Conservation (phyloP, 202 grass and related monocot species). For the Eragrostis tef region DNA sequence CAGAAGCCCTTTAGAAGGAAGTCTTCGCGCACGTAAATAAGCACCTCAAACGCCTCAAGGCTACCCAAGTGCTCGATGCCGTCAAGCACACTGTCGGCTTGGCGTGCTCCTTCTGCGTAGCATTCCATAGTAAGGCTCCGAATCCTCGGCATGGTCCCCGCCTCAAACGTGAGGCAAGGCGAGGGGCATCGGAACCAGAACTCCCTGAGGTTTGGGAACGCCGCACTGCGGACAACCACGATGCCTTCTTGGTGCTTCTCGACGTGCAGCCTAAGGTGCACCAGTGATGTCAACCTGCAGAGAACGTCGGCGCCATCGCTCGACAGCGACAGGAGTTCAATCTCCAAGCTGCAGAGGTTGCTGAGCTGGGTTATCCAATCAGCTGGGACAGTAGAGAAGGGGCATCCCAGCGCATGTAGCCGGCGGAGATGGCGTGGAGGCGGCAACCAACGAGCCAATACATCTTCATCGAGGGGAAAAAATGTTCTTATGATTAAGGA, state of each 20-base stretch:
- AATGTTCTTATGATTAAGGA: not conserved
- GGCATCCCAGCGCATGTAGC: not conserved
- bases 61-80: constrained; percentile 19
- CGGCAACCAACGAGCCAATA: constrained; percentile 13
- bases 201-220: constrained; percentile 28
- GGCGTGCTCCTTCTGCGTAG: not conserved
- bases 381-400: not conserved
- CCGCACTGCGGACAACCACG: not conserved
- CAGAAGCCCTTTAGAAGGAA: not conserved
- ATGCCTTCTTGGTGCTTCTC: not conserved
- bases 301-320: not conserved
- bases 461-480: not conserved
- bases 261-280: not conserved
- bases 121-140: not conserved
- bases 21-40: not conserved
- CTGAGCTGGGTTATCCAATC: not conserved
- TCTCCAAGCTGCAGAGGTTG: constrained; percentile 25
- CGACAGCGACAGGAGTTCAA: not conserved
- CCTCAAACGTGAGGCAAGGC: constrained; percentile 23
- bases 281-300: not conserved
- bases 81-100: not conserved
- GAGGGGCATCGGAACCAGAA: not conserved
- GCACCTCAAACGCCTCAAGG: not conserved
- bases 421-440: constrained; percentile 15
- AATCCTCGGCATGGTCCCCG: not conserved